These are phyloP conservation scores for Cyberlindnera mycetangii DNA, from an alignment of 805 yeast genomes.

Conservation along the genomic window DNA sequence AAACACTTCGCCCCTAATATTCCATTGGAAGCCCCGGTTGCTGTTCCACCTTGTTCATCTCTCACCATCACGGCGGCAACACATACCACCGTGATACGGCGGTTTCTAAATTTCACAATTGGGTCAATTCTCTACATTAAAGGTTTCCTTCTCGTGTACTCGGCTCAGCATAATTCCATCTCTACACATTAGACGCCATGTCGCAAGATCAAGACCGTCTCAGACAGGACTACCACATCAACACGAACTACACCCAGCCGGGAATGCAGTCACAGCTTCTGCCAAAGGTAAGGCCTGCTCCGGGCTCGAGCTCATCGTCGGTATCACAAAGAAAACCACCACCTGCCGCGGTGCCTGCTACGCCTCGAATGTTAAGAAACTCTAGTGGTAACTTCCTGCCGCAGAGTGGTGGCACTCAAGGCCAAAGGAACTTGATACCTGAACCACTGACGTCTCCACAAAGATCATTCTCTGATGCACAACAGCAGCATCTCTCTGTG, in stretches of 20 bases:
- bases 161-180: neutral
- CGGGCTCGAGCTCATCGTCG: slow-evolving; percentile 4
- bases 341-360: slow-evolving; percentile 48
- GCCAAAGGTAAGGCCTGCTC: slow-evolving; percentile 27
- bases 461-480: slow-evolving; percentile 5
- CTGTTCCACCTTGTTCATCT: neutral
- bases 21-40: neutral
- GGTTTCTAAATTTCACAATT: neutral
- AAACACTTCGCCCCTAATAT: neutral
- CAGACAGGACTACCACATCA: slow-evolving; percentile 26
- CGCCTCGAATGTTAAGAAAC: slow-evolving; percentile 66
- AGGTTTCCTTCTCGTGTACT: neutral
- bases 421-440: slow-evolving; percentile 1
- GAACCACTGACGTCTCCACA: slow-evolving; percentile 18
- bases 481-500: slow-evolving; percentile 3
- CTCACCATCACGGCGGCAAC: slow-evolving; percentile 2
- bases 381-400: slow-evolving; percentile 39
- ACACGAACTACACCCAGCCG: slow-evolving; percentile 18
- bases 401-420: slow-evolving; percentile 8
- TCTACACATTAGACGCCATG: slow-evolving; percentile 8
- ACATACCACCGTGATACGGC: neutral
- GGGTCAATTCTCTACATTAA: neutral
- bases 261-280: slow-evolving; percentile 18
- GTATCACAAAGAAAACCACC: slow-evolving; percentile 18
- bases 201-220: slow-evolving; percentile 16